Evolutionary conservation across 495 filamentous ascomycete genomes (phyloP), one percentile per base, ranked within the genome.

Genomic region (Talaromyces stipitatus): DNA sequence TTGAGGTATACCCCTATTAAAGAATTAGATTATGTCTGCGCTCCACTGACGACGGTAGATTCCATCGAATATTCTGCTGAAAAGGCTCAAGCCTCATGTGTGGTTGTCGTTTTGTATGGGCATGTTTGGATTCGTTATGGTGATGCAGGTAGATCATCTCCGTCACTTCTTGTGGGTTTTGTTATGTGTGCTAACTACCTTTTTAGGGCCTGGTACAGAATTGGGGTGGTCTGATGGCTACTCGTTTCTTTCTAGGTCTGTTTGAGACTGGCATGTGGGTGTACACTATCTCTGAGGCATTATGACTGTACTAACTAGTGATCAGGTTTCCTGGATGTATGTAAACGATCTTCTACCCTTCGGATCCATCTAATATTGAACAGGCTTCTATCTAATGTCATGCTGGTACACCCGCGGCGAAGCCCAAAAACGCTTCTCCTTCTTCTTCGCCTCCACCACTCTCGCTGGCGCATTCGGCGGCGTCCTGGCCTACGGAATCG

Each of bases 381-480:
- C 62, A 70, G 80, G 87, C n/a, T 90, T 92, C 68, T 94, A 92
- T 67, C 73, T 95, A 2, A 77, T 90, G 62, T 81, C 84, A 32
- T 91, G 90, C 86, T 95, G 91, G 90, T 98, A 98, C 62, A 85
- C 85, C 58, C 84, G 91, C 26, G 74, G 73, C 22, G 92, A 97
- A 73, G 89, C 91, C 2, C 91, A 96, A 71, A 88, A 87, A 65
- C 82, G 92, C 20, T 96, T 89, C 69, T 86, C 82, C 38, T 88
- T 97, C 75, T 96, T 97, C 76, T 97, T 95, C 78, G 78, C 78
- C 60, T 87, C 83, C 3, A 92, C 91, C 1, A 87, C 86, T 2
- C 69, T 96, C 24, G 90, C 91, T 6, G 90, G 90, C 22, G 91
- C 91, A 4, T 96, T 96, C 60, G 91, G 91, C 36, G 90, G 91